These are phyloP conservation scores for Sechiopsis laciniata DNA, from an alignment of 306 rosid species.

Conservation along the genomic window DNA sequence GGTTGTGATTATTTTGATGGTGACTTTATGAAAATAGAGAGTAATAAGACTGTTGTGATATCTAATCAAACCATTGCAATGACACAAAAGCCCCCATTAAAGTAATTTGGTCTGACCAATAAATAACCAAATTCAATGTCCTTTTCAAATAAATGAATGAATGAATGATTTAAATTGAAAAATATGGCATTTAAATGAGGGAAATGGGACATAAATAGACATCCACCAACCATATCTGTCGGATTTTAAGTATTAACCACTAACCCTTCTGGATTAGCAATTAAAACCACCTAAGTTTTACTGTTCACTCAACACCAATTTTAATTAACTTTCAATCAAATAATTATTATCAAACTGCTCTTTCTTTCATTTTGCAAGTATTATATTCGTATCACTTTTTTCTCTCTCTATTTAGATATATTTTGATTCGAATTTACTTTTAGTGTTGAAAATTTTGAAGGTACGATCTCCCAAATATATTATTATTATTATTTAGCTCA, in stretches of 20 bases:
- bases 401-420: too few relatives aligned
- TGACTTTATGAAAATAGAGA: conserved; percentile 3
- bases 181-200: not conserved
- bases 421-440: too few relatives aligned
- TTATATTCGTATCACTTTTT: too few relatives aligned
- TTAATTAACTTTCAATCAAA: not conserved
- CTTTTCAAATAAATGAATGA: conserved; percentile 3
- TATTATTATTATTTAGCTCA: too few relatives aligned
- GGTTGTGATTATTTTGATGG: not conserved
- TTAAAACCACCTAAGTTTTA: not conserved
- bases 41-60: not conserved
- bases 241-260: conserved; percentile 20
- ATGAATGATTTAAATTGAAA: conserved; percentile 13
- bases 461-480: too few relatives aligned
- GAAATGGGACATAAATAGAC: conserved; percentile 17
- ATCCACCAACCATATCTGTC: conserved; percentile 19
- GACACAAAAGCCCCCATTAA: not conserved
- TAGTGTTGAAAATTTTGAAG: too few relatives aligned
- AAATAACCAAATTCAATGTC: conserved; percentile 7
- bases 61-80: not conserved
- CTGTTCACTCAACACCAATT: not conserved
- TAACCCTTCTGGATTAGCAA: conserved; percentile 14
- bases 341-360: not conserved
- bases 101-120: not conserved
- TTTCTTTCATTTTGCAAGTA: too few relatives aligned